A percentile compares a stretch with the other conserved stretches of the same genome.
phyloP scores from a whole-genome alignment of 192 early-diverging fungal species.

The Linderina pennispora region DNA sequence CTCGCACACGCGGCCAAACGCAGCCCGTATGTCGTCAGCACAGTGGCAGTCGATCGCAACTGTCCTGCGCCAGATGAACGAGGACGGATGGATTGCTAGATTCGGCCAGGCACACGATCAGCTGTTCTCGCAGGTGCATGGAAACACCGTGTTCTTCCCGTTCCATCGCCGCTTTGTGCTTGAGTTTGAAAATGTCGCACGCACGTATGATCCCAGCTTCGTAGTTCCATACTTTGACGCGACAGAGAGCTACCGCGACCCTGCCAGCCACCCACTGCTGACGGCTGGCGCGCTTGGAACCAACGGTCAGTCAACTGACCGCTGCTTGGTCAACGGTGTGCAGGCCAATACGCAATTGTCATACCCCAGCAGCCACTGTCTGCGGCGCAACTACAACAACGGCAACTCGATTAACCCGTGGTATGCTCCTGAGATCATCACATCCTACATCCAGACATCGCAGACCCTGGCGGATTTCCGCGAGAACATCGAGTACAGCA shows the following conservation, averaged over 20 bases:
- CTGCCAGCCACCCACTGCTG: conserved; percentile 25
- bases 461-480: conserved; percentile 38
- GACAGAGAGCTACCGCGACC: conserved; percentile 34
- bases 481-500: conserved; percentile 42
- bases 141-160: conserved; percentile 42
- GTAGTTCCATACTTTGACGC: conserved; percentile 47
- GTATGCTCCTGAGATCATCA: conserved; percentile 43
- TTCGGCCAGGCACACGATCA: conserved; percentile 35
- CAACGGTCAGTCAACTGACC: conserved; percentile 17
- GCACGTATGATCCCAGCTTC: conserved; percentile 35
- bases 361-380: conserved; percentile 40
- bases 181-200: conserved; percentile 40
- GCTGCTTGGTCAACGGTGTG: conserved; percentile 30
- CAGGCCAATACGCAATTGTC: conserved; percentile 40
- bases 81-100: conserved; percentile 29
- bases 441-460: conserved; percentile 29
- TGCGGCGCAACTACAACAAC: conserved; percentile 33
- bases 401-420: conserved; percentile 26
- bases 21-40: conserved; percentile 27
- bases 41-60: conserved; percentile 39
- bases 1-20: conserved; percentile 35
- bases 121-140: conserved; percentile 35
- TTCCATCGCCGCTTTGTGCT: conserved; percentile 47
- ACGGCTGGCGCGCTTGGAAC: conserved; percentile 18
- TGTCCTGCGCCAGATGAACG: conserved; percentile 29